Evolutionary conservation across 2,329 filamentous ascomycete genomes (phyloP), one percentile per base, ranked within the genome.

Genomic region (Sclerotinia spermophila): DNA sequence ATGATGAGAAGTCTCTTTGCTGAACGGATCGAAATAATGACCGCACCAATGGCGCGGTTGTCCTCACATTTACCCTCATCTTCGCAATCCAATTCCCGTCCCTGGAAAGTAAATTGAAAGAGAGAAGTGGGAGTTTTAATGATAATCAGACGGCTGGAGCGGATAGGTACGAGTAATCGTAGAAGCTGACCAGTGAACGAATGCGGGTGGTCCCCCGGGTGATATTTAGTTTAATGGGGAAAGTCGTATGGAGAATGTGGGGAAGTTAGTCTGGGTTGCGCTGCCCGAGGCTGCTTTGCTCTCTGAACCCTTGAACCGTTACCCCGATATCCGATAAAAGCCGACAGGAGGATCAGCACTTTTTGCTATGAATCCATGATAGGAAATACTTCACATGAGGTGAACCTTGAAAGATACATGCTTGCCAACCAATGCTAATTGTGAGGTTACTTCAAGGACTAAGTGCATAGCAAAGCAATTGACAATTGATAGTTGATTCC

Each of bases 1-100:
- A 83, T 7, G 79, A 81, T 38, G 85, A 85, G 74, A 88, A 87
- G 42, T 30, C 68, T 71, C 77, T 77, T n/a, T 72, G 74, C 64
- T 77, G 77, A 33, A 68, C 69, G 59, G 73, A 55, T 56, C 72
- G 72, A 4, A 73, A 40, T 13, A 74, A 70, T 66, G 76, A 72
- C 35, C 75, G 75, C 56, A 74, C 71, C 48, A 74, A 55, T 45
- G 74, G 73, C 56, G 74, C 69, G 45, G 73, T 64, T 72, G 72
- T 75, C 67, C 74, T 71, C 48, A 75, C 62, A 55, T 74, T 76
- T 27, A 73, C 72, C 71, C 74, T 75, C 77, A 79, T 79, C 24
- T 53, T 62, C 30, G 38, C 17, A 24, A 45, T n/a, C 24, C 48
- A 33, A 70, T 74, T 73, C 30, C 42, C 55, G 21, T 68, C 40